These are phyloP conservation scores for Fistulinella prunicolor DNA, from an alignment of 768 basidiomycete genomes.

Conservation along the genomic window DNA sequence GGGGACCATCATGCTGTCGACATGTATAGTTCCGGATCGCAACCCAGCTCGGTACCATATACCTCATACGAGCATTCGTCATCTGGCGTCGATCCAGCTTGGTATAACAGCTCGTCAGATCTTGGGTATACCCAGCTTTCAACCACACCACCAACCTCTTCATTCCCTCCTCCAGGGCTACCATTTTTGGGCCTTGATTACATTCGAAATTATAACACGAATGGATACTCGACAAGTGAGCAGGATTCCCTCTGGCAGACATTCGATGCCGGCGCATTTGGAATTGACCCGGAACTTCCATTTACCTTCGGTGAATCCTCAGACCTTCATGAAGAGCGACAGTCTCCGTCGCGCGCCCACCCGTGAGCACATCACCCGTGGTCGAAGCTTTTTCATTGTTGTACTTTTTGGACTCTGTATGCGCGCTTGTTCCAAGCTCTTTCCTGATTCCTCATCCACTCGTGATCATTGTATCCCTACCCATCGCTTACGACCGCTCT, in stretches of 20 bases:
- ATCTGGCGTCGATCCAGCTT: conserved; percentile 39
- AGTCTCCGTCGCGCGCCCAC: conserved; percentile 25
- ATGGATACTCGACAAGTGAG: conserved; percentile 35
- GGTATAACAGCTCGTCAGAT: conserved; percentile 35
- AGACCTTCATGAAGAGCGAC: conserved; percentile 29
- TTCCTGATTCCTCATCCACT: conserved; percentile 5
- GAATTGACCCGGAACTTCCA: conserved; percentile 73
- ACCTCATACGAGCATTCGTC: conserved; percentile 44
- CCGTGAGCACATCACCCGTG: conserved; percentile 10
- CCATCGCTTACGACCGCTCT: conserved; percentile 17
- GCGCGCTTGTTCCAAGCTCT: conserved; percentile 3
- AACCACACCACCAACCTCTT: conserved; percentile 57
- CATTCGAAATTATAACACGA: conserved; percentile 71
- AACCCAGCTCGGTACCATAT: conserved; percentile 37
- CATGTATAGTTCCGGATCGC: conserved; percentile 41
- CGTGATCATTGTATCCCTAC: conserved; percentile 37
- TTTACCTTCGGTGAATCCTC: conserved; percentile 50
- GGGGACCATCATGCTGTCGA: conserved; percentile 41
- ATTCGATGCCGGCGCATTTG: conserved; percentile 73
- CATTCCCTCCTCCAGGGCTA: conserved; percentile 69
- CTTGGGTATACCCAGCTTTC: conserved; percentile 45
- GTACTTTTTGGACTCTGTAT: conserved; percentile 16
- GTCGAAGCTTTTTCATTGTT: neutral
- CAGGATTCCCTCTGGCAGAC: conserved; percentile 50
- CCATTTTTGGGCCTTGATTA: conserved; percentile 84